Evolutionary conservation across 257 asterid genomes (phyloP).

Genomic region (Solanum clarkiae): DNA sequence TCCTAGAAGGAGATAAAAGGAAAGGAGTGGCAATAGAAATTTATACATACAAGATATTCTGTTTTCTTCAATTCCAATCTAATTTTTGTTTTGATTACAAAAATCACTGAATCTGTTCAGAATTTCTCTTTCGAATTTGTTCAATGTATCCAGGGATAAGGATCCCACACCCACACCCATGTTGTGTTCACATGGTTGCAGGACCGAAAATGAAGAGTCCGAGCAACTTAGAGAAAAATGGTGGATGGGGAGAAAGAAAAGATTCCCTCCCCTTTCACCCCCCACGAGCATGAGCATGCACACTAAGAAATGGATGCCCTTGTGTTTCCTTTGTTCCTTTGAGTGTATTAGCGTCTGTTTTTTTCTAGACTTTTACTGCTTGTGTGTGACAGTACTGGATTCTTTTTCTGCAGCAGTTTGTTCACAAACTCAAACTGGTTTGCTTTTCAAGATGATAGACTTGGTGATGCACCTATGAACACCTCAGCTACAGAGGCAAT

Average conservation of each 20-base stretch:
- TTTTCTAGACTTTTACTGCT: not conserved
- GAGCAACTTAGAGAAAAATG: too few relatives aligned
- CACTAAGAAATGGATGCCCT: not conserved
- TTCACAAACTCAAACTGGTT: slow-evolving; percentile 99
- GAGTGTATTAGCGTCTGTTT: not conserved
- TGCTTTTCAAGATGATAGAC: slow-evolving; percentile 85
- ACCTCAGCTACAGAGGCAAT: slow-evolving; percentile 46
- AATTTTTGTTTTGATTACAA: too few relatives aligned
- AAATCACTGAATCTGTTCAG: too few relatives aligned
- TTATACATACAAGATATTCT: too few relatives aligned
- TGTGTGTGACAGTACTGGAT: not conserved
- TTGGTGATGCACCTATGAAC: slow-evolving; percentile 34
- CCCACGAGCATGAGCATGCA: not conserved
- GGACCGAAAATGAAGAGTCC: too few relatives aligned
- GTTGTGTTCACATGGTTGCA: too few relatives aligned
- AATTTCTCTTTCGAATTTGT: too few relatives aligned
- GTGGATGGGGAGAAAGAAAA: not conserved
- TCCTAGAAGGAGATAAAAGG: too few relatives aligned
- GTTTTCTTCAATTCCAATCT: too few relatives aligned
- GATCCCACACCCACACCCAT: too few relatives aligned
- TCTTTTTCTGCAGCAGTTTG: slow-evolving; percentile 44
- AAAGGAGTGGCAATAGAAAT: too few relatives aligned
- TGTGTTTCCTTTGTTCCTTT: not conserved
- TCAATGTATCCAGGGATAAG: too few relatives aligned
- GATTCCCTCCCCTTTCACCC: not conserved